Percentiles rank a stretch among this genome's conserved stretches.
Evolutionary conservation across 179 eudicot genomes (phyloP).

Genomic region (Silene noctiflora): DNA sequence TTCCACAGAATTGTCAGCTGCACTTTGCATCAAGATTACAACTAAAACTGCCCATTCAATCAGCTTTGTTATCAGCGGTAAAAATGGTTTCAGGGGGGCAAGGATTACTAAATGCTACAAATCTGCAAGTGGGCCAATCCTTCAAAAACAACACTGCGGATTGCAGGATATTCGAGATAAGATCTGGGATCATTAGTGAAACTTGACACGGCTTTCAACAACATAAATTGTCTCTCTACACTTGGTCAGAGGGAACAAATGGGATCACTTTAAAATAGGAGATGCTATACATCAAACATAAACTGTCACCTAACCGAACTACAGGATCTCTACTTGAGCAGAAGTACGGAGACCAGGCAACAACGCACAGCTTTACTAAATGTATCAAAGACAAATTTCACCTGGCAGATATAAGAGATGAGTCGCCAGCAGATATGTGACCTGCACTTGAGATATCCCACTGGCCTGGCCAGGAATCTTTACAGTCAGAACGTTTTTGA

Average conservation of each 20-base stretch:
- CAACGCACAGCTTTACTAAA: neutral
- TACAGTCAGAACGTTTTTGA: conserved; percentile 79
- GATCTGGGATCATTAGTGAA: neutral
- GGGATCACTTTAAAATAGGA: neutral
- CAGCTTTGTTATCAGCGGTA: neutral
- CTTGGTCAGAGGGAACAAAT: too few relatives aligned
- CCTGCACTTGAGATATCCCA: conserved; percentile 99
- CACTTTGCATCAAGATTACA: neutral
- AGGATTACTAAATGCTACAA: neutral
- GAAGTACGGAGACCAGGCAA: neutral
- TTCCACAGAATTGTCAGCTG: neutral
- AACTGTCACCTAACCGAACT: neutral
- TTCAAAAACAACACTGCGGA: neutral
- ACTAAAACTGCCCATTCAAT: neutral
- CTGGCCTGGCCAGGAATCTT: conserved; percentile 89
- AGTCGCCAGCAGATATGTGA: conserved; percentile 92
- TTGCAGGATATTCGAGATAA: neutral
- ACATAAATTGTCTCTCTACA: neutral
- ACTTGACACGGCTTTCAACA: neutral
- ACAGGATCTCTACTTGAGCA: neutral
- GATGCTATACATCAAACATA: conserved; percentile 3
- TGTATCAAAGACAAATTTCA: conserved; percentile 15
- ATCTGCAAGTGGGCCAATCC: neutral
- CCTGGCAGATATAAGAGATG: conserved; percentile 89
- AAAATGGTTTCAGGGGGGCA: neutral